Percentiles rank a stretch among this genome's conserved stretches.
phyloP scores from a whole-genome alignment of 176 grass and related monocot species.

The Phoenix roebelenii region DNA sequence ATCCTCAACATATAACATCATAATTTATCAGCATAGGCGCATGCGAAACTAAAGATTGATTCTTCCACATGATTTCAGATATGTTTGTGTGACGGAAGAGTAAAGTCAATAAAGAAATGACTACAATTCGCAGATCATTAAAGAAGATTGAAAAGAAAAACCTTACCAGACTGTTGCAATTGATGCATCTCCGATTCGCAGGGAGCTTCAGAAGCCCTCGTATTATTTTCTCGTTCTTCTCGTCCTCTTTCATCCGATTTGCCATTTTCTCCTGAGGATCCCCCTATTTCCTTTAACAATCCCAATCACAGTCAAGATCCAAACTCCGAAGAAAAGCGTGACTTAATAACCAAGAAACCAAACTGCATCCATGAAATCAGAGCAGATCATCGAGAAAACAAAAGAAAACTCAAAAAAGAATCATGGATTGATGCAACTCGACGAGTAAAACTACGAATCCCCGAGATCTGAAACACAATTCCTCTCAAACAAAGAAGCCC shows the following conservation, averaged over 20 bases:
- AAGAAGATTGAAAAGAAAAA: not conserved
- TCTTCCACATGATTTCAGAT: too few relatives aligned
- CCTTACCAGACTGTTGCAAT: constrained; percentile 52
- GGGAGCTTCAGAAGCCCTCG: constrained; percentile 43
- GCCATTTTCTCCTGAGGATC: constrained; percentile 21
- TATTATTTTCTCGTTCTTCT: constrained; percentile 49
- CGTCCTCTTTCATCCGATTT: constrained; percentile 49
- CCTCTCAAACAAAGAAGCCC: too few relatives aligned
- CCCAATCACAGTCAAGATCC: not conserved
- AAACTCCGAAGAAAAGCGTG: not conserved
- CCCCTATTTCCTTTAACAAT: not conserved
- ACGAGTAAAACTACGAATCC: not conserved
- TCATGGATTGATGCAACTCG: too few relatives aligned
- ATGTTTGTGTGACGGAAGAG: not conserved
- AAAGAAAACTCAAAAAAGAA: too few relatives aligned
- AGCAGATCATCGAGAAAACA: too few relatives aligned
- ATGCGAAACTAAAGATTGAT: too few relatives aligned
- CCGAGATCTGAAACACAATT: not conserved
- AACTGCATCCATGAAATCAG: too few relatives aligned
- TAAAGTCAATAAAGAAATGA: not conserved
- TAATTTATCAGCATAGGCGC: too few relatives aligned
- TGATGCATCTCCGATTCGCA: constrained; percentile 49
- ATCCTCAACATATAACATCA: too few relatives aligned
- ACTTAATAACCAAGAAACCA: too few relatives aligned
- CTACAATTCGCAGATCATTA: not conserved